Percentiles rank a stretch among this genome's conserved stretches.
phyloP scores from a whole-genome alignment of 2,329 filamentous ascomycete genomes.

The Aspergillus sp. region DNA sequence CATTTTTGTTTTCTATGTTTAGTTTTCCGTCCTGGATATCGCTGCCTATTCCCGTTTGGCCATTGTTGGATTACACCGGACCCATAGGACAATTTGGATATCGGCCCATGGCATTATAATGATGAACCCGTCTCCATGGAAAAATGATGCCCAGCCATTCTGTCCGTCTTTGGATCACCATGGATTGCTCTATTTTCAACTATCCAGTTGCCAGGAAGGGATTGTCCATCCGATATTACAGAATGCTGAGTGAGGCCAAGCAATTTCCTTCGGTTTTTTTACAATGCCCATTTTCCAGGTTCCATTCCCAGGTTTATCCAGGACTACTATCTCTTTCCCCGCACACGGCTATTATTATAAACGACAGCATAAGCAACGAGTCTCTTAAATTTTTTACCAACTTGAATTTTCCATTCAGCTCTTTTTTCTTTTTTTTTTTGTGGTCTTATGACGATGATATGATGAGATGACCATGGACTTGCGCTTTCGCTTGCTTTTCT shows the following conservation, averaged over 20 bases:
- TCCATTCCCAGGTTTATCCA: neutral
- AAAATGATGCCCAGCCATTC: too few relatives aligned
- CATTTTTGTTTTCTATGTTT: neutral
- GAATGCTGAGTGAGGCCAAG: too few relatives aligned
- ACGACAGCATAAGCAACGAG: neutral
- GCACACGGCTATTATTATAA: neutral
- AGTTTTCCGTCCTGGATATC: neutral
- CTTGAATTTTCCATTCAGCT: neutral
- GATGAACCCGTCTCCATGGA: too few relatives aligned
- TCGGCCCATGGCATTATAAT: too few relatives aligned
- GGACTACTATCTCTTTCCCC: neutral
- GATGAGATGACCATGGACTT: too few relatives aligned
- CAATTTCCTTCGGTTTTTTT: neutral
- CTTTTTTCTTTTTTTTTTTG: neutral
- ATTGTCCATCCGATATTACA: too few relatives aligned
- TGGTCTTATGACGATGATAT: too few relatives aligned
- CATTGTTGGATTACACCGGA: slow-evolving; percentile 1
- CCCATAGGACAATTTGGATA: too few relatives aligned
- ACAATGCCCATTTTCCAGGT: neutral
- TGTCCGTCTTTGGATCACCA: too few relatives aligned
- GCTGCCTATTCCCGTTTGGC: slow-evolving; percentile 3
- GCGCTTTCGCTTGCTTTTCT: too few relatives aligned
- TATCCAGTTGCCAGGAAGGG: too few relatives aligned
- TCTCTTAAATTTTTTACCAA: neutral
- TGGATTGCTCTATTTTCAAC: too few relatives aligned